A percentile compares a stretch with the other conserved stretches of the same genome.
phyloP scores from a whole-genome alignment of 495 filamentous ascomycete genomes.

The Penicilliopsis zonata region DNA sequence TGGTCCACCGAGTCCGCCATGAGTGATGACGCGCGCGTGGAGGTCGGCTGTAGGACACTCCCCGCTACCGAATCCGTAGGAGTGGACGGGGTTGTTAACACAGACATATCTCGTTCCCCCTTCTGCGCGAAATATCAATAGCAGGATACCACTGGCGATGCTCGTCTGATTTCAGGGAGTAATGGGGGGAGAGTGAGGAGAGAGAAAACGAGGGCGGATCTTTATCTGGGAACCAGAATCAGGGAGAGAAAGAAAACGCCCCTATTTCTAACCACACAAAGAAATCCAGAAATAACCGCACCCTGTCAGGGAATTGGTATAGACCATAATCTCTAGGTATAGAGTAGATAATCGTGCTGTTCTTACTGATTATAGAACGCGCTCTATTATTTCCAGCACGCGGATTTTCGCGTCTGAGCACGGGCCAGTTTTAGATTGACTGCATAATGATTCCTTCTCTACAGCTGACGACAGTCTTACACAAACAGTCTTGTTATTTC shows the following conservation, averaged over 20 bases:
- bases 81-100: conserved; percentile 23
- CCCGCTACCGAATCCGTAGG: conserved; percentile 15
- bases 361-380: too few species aligned
- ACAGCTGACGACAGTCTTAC: too few species aligned
- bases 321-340: too few species aligned
- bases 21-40: conserved; percentile 35
- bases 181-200: too few species aligned
- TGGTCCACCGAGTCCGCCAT: conserved; percentile 10
- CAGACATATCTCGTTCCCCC: conserved; percentile 19
- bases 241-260: not conserved
- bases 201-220: not conserved
- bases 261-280: not conserved
- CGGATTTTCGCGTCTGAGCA: conserved; percentile 20
- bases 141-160: not conserved
- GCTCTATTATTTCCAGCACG: conserved; percentile 4
- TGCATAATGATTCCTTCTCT: conserved; percentile 3
- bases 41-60: conserved; percentile 5
- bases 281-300: too few species aligned
- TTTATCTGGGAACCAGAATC: not conserved
- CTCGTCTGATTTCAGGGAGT: too few species aligned
- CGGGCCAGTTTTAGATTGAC: conserved; percentile 25
- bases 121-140: not conserved
- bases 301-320: too few species aligned
- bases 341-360: too few species aligned
- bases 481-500: too few species aligned